These are phyloP conservation scores for Neofusicoccum ribis DNA, from an alignment of 2,329 filamentous ascomycete species.

Conservation along the genomic window DNA sequence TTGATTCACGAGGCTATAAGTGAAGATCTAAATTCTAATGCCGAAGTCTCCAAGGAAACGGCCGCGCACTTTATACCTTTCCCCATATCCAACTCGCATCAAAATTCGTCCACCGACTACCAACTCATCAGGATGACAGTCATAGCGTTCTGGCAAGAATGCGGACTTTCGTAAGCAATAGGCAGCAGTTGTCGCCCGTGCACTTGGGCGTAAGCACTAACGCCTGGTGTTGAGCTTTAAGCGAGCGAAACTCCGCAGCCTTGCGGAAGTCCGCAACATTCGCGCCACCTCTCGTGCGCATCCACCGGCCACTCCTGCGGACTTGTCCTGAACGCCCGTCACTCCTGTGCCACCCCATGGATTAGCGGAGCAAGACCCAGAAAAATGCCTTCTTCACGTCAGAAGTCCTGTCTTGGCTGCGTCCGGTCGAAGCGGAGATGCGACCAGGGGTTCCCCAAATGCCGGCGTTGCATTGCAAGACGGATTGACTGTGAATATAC, in stretches of 20 bases:
- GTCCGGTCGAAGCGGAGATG: constrained; percentile 24
- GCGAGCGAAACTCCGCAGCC: background rate
- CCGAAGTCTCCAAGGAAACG: background rate
- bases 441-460: constrained; percentile 22
- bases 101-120: background rate
- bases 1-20: no score
- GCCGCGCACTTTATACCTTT: background rate
- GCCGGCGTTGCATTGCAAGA: constrained; percentile 24
- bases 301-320: background rate
- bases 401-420: constrained; percentile 25
- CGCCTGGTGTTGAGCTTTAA: background rate
- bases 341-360: no score
- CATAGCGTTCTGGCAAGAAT: background rate
- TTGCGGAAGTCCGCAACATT: constrained; percentile 3
- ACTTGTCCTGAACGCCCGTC: background rate
- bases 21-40: background rate
- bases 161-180: background rate
- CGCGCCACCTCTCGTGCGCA: background rate
- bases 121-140: background rate
- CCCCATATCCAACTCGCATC: background rate
- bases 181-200: no score
- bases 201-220: background rate
- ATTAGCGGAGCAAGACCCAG: background rate
- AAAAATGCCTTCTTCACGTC: constrained; percentile 15
- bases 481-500: constrained; percentile 21